A percentile compares a stretch with the other conserved stretches of the same genome.
phyloP scores from a whole-genome alignment of 345 rosid genomes.

The Linum tenue region DNA sequence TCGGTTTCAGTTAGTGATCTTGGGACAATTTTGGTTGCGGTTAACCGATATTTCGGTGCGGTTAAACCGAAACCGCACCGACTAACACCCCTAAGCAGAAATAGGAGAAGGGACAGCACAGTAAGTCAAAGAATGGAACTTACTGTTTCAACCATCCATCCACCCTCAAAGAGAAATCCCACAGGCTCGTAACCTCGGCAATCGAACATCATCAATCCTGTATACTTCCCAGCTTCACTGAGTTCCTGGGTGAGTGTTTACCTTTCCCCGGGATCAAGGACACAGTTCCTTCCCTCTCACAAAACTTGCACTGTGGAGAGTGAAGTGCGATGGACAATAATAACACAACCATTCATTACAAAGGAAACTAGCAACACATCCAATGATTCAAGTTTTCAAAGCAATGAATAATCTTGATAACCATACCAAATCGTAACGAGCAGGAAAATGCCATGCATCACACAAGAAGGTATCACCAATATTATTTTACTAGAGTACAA shows the following conservation, averaged over 20 bases:
- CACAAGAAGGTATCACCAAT: no score
- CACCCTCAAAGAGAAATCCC: slow-evolving; percentile 49
- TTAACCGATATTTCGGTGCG: no score
- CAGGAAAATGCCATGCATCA: no score
- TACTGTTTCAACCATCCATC: slow-evolving; percentile 81
- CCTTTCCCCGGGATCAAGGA: slow-evolving; percentile 69
- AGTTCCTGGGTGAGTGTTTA: slow-evolving; percentile 41
- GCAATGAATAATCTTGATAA: background rate
- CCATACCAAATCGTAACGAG: no score
- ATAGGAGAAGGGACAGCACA: background rate
- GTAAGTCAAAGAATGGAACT: slow-evolving; percentile 26
- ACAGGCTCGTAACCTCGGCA: slow-evolving; percentile 79
- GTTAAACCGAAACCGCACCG: no score
- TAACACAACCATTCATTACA: slow-evolving; percentile 1
- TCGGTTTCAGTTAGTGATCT: no score
- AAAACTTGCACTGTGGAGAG: slow-evolving; percentile 64
- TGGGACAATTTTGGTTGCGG: no score
- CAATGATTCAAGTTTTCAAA: slow-evolving; percentile 1
- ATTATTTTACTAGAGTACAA: no score
- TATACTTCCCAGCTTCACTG: slow-evolving; percentile 50
- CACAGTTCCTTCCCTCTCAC: slow-evolving; percentile 72
- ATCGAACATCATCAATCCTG: slow-evolving; percentile 75
- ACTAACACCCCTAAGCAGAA: no score
- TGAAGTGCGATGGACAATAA: slow-evolving; percentile 10
- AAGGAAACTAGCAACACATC: background rate